These are phyloP conservation scores for Tricholoma terreum DNA, from an alignment of 768 basidiomycete species.

Conservation along the genomic window DNA sequence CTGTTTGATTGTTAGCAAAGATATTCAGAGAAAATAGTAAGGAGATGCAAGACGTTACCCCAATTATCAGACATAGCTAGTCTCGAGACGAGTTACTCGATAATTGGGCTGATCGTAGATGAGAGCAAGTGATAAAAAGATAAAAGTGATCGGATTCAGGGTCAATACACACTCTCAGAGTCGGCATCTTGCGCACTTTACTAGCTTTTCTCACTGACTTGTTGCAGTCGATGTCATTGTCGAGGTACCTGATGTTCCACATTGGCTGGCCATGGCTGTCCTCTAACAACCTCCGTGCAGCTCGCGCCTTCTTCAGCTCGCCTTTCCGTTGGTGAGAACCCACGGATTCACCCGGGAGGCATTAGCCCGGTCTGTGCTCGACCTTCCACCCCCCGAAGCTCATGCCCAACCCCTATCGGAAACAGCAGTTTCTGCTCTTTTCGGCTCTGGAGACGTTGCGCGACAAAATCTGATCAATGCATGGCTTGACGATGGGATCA, in stretches of 20 bases:
- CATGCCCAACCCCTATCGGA: constrained; percentile 66
- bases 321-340: constrained; percentile 58
- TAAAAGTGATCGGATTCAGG: constrained; percentile 28
- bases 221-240: neutral
- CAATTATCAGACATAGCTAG: constrained; percentile 37
- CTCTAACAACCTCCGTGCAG: constrained; percentile 15
- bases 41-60: constrained; percentile 26
- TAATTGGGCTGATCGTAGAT: constrained; percentile 12
- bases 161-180: neutral
- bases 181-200: constrained; percentile 21
- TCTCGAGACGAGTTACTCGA: constrained; percentile 5
- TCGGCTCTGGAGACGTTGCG: constrained; percentile 68
- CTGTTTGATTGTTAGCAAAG: constrained; percentile 7
- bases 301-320: constrained; percentile 50
- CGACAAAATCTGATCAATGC: constrained; percentile 61
- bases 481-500: constrained; percentile 68
- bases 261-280: neutral
- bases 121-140: constrained; percentile 5
- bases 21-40: neutral
- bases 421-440: constrained; percentile 65
- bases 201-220: too few relatives aligned
- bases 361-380: constrained; percentile 60
- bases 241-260: neutral
- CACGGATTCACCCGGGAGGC: constrained; percentile 77
- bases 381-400: constrained; percentile 42